Conservation (phyloP, 495 filamentous ascomycete genomes). For the Saxophila tyrrhenica region DNA sequence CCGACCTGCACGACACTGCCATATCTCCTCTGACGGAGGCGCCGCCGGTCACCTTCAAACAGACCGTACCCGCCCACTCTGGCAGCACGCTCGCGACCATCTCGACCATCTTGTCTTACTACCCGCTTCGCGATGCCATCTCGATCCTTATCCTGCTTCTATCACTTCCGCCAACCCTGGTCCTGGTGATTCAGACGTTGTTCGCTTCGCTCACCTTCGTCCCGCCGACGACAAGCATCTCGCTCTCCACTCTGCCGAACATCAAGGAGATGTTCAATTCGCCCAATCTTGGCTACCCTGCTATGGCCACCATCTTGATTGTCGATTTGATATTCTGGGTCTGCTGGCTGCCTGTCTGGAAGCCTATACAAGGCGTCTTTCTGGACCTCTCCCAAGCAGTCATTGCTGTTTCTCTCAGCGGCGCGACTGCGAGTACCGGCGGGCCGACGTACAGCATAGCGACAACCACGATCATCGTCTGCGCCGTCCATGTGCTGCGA, state of each 20-base stretch:
- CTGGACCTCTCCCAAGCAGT: constrained; percentile 94
- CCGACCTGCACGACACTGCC: constrained; percentile 6
- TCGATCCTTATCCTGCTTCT: constrained; percentile 96
- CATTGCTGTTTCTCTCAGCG: constrained; percentile 85
- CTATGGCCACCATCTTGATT: constrained; percentile 66
- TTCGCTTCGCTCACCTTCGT: constrained; percentile 93
- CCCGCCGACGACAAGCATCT: constrained; percentile 47
- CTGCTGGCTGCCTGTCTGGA: constrained; percentile 85
- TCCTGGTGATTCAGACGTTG: constrained; percentile 83
- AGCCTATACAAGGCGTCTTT: constrained; percentile 73
- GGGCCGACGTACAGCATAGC: constrained; percentile 55
- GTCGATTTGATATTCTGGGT: constrained; percentile 72
- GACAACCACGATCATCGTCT: constrained; percentile 71
- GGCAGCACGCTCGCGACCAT: constrained; percentile 57
- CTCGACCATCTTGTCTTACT: constrained; percentile 78
- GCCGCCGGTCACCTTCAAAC: not conserved
- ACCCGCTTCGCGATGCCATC: constrained; percentile 89
- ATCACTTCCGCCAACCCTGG: constrained; percentile 82
- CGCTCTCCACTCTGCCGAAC: constrained; percentile 39
- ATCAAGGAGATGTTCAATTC: constrained; percentile 39
- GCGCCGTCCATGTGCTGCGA: constrained; percentile 52
- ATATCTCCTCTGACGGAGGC: constrained; percentile 5
- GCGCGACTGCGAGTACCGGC: constrained; percentile 59
- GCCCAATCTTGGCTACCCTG: constrained; percentile 65
- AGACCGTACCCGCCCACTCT: constrained; percentile 44